phyloP scores from a whole-genome alignment of 1,284 basidiomycete species.

The Heimioporus retisporus region DNA sequence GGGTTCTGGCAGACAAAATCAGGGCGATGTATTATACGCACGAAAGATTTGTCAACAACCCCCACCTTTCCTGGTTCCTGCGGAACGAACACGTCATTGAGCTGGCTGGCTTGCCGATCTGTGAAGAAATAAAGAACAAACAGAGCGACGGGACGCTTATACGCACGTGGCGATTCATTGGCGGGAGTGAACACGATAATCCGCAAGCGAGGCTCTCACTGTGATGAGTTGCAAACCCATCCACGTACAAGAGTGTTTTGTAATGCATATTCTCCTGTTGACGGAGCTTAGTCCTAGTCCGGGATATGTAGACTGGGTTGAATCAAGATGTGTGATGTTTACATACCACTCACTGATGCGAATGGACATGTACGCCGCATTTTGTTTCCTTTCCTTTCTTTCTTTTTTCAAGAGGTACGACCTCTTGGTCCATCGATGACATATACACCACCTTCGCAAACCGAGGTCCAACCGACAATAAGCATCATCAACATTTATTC shows the following conservation, averaged over 20 bases:
- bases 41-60: not conserved
- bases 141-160: not conserved
- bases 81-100: not conserved
- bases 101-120: not conserved
- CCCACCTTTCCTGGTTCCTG: not conserved
- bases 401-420: too few relatives aligned
- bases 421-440: too few relatives aligned
- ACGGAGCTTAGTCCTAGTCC: not conserved
- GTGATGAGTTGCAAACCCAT: not conserved
- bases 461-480: too few relatives aligned
- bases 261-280: not conserved
- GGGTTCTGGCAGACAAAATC: not conserved
- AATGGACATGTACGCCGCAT: too few relatives aligned
- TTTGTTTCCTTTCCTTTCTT: too few relatives aligned
- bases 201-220: not conserved
- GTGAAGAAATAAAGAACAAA: not conserved
- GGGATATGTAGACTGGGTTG: not conserved
- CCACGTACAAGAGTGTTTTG: not conserved
- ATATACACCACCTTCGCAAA: too few relatives aligned
- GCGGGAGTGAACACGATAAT: not conserved
- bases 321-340: too few relatives aligned
- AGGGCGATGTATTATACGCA: not conserved
- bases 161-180: not conserved
- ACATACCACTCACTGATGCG: too few relatives aligned
- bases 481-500: too few relatives aligned